phyloP scores from a whole-genome alignment of 768 basidiomycete genomes.

The Termitomyces sp. region DNA sequence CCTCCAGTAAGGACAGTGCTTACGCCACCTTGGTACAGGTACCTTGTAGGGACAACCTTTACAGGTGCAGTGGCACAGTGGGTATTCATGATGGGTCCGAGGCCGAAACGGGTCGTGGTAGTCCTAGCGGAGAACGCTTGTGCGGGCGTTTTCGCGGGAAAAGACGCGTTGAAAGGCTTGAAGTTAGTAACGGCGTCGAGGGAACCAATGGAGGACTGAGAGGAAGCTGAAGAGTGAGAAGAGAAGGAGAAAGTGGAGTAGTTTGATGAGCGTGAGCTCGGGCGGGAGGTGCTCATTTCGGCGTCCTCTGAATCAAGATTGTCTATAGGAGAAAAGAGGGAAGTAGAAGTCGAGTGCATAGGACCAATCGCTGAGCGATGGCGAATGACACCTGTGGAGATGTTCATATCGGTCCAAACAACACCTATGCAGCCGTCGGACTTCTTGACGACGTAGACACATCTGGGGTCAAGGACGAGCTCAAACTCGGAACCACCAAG shows the following conservation, averaged over 20 bases:
- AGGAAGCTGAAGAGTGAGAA: conserved; percentile 26
- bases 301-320: conserved; percentile 12
- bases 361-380: background rate
- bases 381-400: background rate
- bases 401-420: conserved; percentile 20
- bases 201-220: conserved; percentile 21
- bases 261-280: conserved; percentile 35
- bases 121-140: background rate
- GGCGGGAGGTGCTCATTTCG: conserved; percentile 26
- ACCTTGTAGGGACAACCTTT: conserved; percentile 20
- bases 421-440: conserved; percentile 18
- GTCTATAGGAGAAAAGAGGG: conserved; percentile 1
- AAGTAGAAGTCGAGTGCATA: conserved; percentile 5
- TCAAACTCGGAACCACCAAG: conserved; percentile 30
- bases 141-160: background rate
- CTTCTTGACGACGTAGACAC: conserved; percentile 23
- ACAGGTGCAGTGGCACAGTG: conserved; percentile 16
- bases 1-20: conserved; percentile 39
- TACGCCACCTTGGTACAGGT: conserved; percentile 37
- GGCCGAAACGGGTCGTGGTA: background rate
- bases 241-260: conserved; percentile 23
- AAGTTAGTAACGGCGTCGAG: conserved; percentile 2
- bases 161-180: conserved; percentile 8
- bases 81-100: background rate
- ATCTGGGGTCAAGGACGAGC: conserved; percentile 24